Evolutionary conservation across 1,284 basidiomycete genomes (phyloP), one percentile per base, ranked within the genome.

Genomic region (Erythrobasidium hasegawianum): DNA sequence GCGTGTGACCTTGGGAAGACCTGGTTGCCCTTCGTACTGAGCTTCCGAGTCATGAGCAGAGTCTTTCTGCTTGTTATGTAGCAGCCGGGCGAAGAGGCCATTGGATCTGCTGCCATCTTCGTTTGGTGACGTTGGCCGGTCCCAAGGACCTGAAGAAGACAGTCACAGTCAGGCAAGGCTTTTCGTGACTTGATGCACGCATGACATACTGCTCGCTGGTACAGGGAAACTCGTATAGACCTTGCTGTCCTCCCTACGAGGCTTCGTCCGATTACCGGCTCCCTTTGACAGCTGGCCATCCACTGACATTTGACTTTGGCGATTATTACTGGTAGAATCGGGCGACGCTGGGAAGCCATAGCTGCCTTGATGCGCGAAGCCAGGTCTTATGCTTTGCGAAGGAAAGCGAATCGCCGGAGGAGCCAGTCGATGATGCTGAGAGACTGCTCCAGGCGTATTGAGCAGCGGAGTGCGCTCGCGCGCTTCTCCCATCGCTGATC

Each of bases 321-420:
- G 5, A 43, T 47, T 40, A 16, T 26, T 26, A 9, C 16, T 53
- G 7, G 22, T 10, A 24, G 62, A 43, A 9, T 29, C 62, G 29
- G 24, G 27, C 22, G 47, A 58, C 22, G 13, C 38, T 22, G 62
- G 54, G 33, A 65, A 65, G 62, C 62, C 62, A 53, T 65, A 65
- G 62, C 62, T 65, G n/a, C 26, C n/a, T 22, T 65, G 62, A 24
- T 52, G 54, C 18, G 39, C 62, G 9, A 64, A 39, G 1, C 52
- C 38, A 10, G 49, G 26, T 3, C 24, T 10, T 11, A 45, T 39
- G 29, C 38, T 47, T 24, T 57, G 55, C 7, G 55, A 50, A 11
- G 62, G 62, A 58, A 65, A 65, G 27, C 56, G 62, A 24, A 65
- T 58, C n/a, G 56, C 22, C 18, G 62, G 62, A 27, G 62, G 62